Conservation (phyloP, 2,329 filamentous ascomycete genomes). For the Phaeosphaeria sp. region DNA sequence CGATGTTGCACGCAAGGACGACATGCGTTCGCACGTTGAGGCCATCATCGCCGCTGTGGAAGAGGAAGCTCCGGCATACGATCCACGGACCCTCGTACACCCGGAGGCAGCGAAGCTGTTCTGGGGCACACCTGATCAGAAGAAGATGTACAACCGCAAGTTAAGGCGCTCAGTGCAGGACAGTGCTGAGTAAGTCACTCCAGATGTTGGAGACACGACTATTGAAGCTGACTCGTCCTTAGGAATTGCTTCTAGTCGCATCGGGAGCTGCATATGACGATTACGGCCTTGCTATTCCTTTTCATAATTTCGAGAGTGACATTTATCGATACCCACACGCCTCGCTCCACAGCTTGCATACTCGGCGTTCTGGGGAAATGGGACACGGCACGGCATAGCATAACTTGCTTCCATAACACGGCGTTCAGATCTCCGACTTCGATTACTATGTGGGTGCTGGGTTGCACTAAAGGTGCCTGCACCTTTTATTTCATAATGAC, state of each 20-base stretch:
- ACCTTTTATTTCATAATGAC: neutral
- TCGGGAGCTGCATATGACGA: conserved; percentile 6
- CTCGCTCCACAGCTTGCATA: conserved; percentile 32
- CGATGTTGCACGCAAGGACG: conserved; percentile 69
- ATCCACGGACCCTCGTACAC: conserved; percentile 86
- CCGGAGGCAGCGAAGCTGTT: conserved; percentile 84
- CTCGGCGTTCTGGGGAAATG: conserved; percentile 20
- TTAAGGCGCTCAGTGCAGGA: conserved; percentile 77
- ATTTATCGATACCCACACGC: conserved; percentile 40
- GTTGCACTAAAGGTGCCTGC: neutral
- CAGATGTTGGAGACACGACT: neutral
- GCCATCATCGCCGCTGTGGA: conserved; percentile 83
- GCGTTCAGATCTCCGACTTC: conserved; percentile 13
- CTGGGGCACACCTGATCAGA: conserved; percentile 81
- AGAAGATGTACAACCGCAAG: conserved; percentile 83
- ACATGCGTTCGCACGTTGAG: conserved; percentile 82
- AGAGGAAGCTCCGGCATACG: conserved; percentile 86
- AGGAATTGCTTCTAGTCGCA: conserved; percentile 31
- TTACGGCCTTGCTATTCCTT: conserved; percentile 22
- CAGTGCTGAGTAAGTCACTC: conserved; percentile 52
- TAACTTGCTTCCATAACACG: conserved; percentile 16
- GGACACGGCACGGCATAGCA: conserved; percentile 12
- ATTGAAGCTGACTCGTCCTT: neutral
- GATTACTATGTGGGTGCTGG: neutral
- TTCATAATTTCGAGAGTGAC: conserved; percentile 23